Evolutionary conservation across 2,329 filamentous ascomycete genomes (phyloP).

Genomic region (Fusarium subglutinans): DNA sequence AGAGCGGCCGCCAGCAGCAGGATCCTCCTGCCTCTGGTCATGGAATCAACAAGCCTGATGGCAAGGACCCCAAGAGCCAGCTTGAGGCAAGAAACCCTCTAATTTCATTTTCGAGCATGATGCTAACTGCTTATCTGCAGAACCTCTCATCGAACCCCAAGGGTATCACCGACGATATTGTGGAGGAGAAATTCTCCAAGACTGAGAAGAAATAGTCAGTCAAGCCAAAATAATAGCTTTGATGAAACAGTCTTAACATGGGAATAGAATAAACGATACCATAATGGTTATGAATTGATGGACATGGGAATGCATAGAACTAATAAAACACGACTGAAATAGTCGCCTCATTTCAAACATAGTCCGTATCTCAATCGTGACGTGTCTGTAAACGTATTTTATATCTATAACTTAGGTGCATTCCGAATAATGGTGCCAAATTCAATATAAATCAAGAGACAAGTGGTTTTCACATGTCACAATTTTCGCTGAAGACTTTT

Average conservation of each 20-base stretch:
- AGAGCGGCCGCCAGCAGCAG: constrained; percentile 71
- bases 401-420: too few relatives aligned
- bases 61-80: constrained; percentile 60
- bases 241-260: neutral
- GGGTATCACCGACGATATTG: constrained; percentile 67
- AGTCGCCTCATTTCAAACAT: neutral
- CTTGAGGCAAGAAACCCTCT: constrained; percentile 54
- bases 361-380: too few relatives aligned
- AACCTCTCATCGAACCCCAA: constrained; percentile 72
- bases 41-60: constrained; percentile 61
- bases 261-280: neutral
- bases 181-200: constrained; percentile 71
- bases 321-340: constrained; percentile 19
- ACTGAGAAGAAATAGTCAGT: constrained; percentile 31
- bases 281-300: constrained; percentile 10
- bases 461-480: neutral
- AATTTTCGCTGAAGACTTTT: neutral
- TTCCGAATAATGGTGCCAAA: neutral
- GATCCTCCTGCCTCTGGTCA: constrained; percentile 67
- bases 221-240: accelerated
- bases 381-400: too few relatives aligned
- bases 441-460: too few relatives aligned
- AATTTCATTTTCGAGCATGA: neutral
- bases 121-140: constrained; percentile 43
- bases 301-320: constrained; percentile 9